A percentile compares a stretch with the other conserved stretches of the same genome.
phyloP scores from a whole-genome alignment of 768 basidiomycete genomes.

The Mrakia gelida region DNA sequence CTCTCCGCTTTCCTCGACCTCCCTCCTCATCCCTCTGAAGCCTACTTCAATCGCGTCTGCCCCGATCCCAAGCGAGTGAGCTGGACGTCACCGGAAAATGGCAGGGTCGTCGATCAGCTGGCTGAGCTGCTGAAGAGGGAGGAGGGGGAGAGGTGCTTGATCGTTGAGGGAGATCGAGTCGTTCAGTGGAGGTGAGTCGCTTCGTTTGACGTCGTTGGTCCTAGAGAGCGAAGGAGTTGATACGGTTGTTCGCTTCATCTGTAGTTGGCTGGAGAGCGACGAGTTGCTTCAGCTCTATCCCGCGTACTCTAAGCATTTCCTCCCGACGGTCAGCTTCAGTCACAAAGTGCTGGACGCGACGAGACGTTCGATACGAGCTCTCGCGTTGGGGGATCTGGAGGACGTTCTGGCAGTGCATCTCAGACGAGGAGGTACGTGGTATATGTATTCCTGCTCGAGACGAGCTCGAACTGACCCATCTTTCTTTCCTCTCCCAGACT shows the following conservation, averaged over 20 bases:
- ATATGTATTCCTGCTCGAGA: neutral
- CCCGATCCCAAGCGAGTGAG: neutral
- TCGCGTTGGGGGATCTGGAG: neutral
- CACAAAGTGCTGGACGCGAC: neutral
- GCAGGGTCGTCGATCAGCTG: neutral
- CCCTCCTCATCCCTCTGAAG: neutral
- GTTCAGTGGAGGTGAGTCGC: neutral
- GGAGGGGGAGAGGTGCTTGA: neutral
- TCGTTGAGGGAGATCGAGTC: neutral
- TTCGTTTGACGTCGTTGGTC: too few relatives aligned
- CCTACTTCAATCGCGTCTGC: slow-evolving; percentile 3
- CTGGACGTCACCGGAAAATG: neutral
- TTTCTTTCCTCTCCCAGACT: neutral
- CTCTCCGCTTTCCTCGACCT: slow-evolving; percentile 7
- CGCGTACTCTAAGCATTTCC: neutral
- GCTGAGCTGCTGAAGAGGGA: neutral
- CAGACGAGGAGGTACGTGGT: neutral
- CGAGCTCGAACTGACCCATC: neutral
- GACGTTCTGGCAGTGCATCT: slow-evolving; percentile 9
- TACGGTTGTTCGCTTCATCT: neutral
- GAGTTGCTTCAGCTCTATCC: neutral
- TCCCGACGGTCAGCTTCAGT: neutral
- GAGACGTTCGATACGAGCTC: neutral
- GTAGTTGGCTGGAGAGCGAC: slow-evolving; percentile 2
- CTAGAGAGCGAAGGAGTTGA: neutral